Conservation (phyloP, 1,284 basidiomycete genomes). For the Prillingera fragicola region DNA sequence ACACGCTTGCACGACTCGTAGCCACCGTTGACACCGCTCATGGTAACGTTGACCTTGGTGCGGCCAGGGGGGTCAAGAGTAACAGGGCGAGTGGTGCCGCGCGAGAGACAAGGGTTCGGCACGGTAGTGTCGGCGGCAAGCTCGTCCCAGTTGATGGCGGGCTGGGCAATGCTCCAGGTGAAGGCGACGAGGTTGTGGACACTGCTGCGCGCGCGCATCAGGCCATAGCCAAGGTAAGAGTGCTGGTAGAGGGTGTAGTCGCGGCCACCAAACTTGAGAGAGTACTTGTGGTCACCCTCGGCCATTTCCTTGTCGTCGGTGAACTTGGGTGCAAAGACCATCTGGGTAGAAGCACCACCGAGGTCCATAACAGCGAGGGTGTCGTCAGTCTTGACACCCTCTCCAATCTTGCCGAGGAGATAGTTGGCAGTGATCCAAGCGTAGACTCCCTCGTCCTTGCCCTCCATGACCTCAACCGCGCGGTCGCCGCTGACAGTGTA, state of each 20-base stretch:
- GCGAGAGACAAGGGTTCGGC: slow-evolving; percentile 77
- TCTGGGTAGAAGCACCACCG: slow-evolving; percentile 95
- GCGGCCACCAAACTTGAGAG: slow-evolving; percentile 67
- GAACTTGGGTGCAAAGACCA: slow-evolving; percentile 87
- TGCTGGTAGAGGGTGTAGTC: slow-evolving; percentile 81
- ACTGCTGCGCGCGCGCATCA: slow-evolving; percentile 81
- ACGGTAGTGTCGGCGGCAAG: slow-evolving; percentile 47
- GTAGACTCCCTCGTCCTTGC: slow-evolving; percentile 92
- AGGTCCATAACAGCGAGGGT: slow-evolving; percentile 94
- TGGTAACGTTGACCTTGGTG: slow-evolving; percentile 61
- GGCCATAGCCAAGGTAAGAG: slow-evolving; percentile 91
- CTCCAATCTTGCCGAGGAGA: slow-evolving; percentile 67
- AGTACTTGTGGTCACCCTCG: slow-evolving; percentile 91
- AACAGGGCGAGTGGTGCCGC: slow-evolving; percentile 61
- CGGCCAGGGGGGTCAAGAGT: slow-evolving; percentile 62
- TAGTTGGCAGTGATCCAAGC: slow-evolving; percentile 99
- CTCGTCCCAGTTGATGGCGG: slow-evolving; percentile 49
- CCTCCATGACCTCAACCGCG: slow-evolving; percentile 86
- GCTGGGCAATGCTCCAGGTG: slow-evolving; percentile 56
- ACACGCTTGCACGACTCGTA: slow-evolving; percentile 82
- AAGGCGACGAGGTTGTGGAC: slow-evolving; percentile 88
- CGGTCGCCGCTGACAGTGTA: slow-evolving; percentile 62
- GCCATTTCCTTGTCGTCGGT: slow-evolving; percentile 56
- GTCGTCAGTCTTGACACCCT: slow-evolving; percentile 51
- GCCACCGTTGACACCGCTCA: slow-evolving; percentile 73